Base-by-base conservation (phyloP, 306 rosid species). In the Cicer cuneatum region DNA sequence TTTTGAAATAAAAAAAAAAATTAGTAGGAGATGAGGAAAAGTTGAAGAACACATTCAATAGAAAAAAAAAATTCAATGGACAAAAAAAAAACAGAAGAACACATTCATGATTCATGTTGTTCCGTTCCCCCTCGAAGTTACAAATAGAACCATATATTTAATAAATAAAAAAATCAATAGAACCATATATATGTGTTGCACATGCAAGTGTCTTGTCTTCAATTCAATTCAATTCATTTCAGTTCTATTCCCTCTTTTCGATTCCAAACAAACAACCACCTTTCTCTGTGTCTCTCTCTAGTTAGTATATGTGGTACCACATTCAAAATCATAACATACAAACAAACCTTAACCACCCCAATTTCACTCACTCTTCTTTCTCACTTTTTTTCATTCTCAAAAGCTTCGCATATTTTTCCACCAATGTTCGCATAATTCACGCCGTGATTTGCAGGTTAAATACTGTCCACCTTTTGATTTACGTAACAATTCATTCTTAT, bases 371-470 rank as follows among this genome's bases (percentile, higher is more conserved):
- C 1, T 59, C 19, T 33, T 59, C 18, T 29, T 29, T 12, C 16
- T 58, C 65, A 58, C 15, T 5, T 12, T 58, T 49, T 6, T 41
- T 41, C 45, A 7, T 9, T 53, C 8, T 49, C 39, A 5, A 24
- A 24, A 57, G 4, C 38, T 24, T 67, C 8, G 43, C 35, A 37
- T 10, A 56, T 64, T 14, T 9, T 4, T 38, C 2, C 61, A 67
- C 38, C 42, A 77, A 61, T 33, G 45, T 64, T 52, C 49, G 13
- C 49, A 39, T 11, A 39, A 51, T 69, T 54, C 56, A 48, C 46
- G 60, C 59, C 81, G 41, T 21, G 67, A 62, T 62, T 78, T 63
- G 15, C 14, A 43, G 59, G 46, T 73, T 51, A 41, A 8, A n/a
- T 14, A 13, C 15, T 38, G 51, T 62, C 66, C 10, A 35, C 38